These are phyloP conservation scores for Clarireedia monteithiana DNA, from an alignment of 2,329 filamentous ascomycete genomes.

Conservation along the genomic window DNA sequence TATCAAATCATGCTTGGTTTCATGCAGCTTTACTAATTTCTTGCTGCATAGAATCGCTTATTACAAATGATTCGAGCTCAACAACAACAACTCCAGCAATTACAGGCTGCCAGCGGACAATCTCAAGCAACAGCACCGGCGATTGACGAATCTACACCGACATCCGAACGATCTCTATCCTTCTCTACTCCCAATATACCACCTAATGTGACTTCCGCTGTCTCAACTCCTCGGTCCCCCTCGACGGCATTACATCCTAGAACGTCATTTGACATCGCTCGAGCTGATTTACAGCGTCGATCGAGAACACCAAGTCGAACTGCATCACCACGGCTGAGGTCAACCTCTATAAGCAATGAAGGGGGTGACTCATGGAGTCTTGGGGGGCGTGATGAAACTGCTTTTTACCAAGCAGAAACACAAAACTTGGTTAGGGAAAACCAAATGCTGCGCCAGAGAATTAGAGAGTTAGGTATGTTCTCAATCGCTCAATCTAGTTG, in stretches of 20 bases:
- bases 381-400: constrained; percentile 63
- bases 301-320: constrained; percentile 53
- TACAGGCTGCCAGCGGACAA: constrained; percentile 37
- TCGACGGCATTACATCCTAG: constrained; percentile 35
- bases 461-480: constrained; percentile 60
- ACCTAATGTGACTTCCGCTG: constrained; percentile 32
- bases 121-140: constrained; percentile 33
- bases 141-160: constrained; percentile 35
- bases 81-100: constrained; percentile 59
- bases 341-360: constrained; percentile 51
- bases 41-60: constrained; percentile 54
- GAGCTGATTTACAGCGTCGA: constrained; percentile 45
- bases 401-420: constrained; percentile 77
- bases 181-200: constrained; percentile 33
- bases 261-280: constrained; percentile 51
- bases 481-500: not conserved
- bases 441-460: constrained; percentile 70
- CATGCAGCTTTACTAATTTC: no score
- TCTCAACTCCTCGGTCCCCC: constrained; percentile 45
- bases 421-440: constrained; percentile 72
- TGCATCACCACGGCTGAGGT: constrained; percentile 45
- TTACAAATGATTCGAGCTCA: constrained; percentile 70
- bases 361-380: constrained; percentile 51
- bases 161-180: constrained; percentile 38
- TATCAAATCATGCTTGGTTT: no score